Evolutionary conservation across 1,284 basidiomycete species (phyloP).

Genomic region (Cutaneotrichosporon sp.): DNA sequence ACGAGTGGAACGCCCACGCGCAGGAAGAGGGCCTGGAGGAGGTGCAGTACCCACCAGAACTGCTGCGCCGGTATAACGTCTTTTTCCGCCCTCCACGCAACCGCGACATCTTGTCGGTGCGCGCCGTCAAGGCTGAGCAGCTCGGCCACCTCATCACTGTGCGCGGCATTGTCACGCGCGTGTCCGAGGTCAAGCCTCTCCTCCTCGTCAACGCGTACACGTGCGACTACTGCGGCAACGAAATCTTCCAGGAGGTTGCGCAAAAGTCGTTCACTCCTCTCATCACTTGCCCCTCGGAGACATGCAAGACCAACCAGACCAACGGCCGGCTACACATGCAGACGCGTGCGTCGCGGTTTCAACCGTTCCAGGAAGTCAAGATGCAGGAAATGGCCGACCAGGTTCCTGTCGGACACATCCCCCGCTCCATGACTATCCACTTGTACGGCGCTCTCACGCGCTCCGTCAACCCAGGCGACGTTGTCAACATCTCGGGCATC

Average conservation of each 20-base stretch:
- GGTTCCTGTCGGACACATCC: constrained; percentile 98
- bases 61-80: constrained; percentile 88
- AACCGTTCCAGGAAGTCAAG: constrained; percentile 97
- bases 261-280: constrained; percentile 88
- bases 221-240: constrained; percentile 95
- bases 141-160: constrained; percentile 91
- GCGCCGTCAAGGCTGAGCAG: constrained; percentile 77
- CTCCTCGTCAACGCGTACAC: constrained; percentile 97
- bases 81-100: constrained; percentile 82
- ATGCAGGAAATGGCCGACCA: constrained; percentile 99
- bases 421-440: constrained; percentile 95
- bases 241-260: constrained; percentile 98
- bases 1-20: constrained; percentile 66
- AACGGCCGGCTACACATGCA: constrained; percentile 95
- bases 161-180: constrained; percentile 95
- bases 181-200: constrained; percentile 97
- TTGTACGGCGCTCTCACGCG: constrained; percentile 86
- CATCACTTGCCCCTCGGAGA: constrained; percentile 74
- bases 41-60: constrained; percentile 68
- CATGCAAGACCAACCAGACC: constrained; percentile 82
- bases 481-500: constrained; percentile 83
- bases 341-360: constrained; percentile 92
- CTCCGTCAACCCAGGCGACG: constrained; percentile 89
- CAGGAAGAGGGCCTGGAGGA: constrained; percentile 45
- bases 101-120: constrained; percentile 70